Base-by-base conservation (phyloP, 169 alveolate genomes). In the Plasmodium falciparum region DNA sequence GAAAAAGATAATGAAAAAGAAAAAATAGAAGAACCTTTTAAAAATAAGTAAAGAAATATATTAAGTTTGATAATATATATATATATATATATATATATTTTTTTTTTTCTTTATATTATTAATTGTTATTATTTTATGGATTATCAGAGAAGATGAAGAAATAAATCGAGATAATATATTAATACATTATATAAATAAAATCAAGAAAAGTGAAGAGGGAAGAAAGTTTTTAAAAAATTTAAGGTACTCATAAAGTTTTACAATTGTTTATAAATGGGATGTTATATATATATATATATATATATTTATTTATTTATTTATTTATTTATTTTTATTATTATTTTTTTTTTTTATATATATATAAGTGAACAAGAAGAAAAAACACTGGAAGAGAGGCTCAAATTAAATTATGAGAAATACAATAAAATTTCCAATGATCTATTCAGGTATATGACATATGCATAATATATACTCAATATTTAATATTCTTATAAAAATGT, bases 331-430 rank as follows among this genome's bases (percentile, higher is more conserved):
- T 11, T 63, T 43, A 24, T 20, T 20, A 0, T 20, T 20, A 20
- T 12, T 50, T 65, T 54, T 54, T 17, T 65, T 70, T 26, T 69
- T 15, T 24, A 9, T 54, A 22, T 69, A 29, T 24, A 9, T 54
- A 22, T 15, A 13, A 83, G 91, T 39, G 22, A 24, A 7, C 24
- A 59, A 7, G 75, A 71, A 12, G 74, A 86, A 65, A 50, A 65
- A 47, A 72, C 66, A 29, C 29, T 86, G 47, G 92, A 65, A 62
- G 92, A 86, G 43, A 45, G 92, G 26, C 92, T 86, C 50, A 73
- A 49, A 61, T 22, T 86, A 54, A 86, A 71, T 73, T 49, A 11
- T 22, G 88, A 72, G 22, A 86, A 86, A 67, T 86, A 86, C 47
- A 61, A 49, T 24, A 43, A 45, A 45, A 52, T 24, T 45, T 49